Percentiles rank a stretch among this genome's conserved stretches.
These are phyloP conservation scores for Torulaspora quercuum DNA, from an alignment of 805 yeast genomes.

Conservation along the genomic window DNA sequence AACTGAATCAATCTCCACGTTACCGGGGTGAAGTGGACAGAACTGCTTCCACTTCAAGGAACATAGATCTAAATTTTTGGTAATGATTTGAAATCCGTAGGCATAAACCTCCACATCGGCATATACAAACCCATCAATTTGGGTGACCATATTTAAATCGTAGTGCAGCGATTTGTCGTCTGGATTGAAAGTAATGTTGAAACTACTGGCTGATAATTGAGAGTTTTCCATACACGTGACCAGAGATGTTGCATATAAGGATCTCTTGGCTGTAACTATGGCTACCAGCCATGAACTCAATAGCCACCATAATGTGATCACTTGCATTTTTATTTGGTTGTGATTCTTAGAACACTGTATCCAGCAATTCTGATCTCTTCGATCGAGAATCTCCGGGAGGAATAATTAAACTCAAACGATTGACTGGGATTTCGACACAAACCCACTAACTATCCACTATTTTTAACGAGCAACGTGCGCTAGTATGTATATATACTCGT, in stretches of 20 bases:
- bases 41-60: conserved; percentile 69
- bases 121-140: conserved; percentile 57
- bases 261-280: conserved; percentile 31
- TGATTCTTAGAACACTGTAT: too few species aligned
- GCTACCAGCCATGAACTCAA: conserved; percentile 11
- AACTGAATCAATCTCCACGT: conserved; percentile 69
- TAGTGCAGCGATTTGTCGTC: conserved; percentile 64
- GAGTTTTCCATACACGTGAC: conserved; percentile 84
- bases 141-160: conserved; percentile 65
- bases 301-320: conserved; percentile 11
- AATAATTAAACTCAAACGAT: too few species aligned
- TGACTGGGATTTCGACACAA: too few species aligned
- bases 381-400: too few species aligned
- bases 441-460: too few species aligned
- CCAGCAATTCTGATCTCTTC: too few species aligned
- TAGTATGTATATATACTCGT: too few species aligned
- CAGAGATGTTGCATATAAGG: conserved; percentile 63
- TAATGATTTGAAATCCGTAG: conserved; percentile 74
- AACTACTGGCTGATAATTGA: conserved; percentile 65
- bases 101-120: conserved; percentile 79
- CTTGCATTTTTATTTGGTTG: conserved; percentile 9
- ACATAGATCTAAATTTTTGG: conserved; percentile 61
- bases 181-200: conserved; percentile 74
- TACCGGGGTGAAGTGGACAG: conserved; percentile 84
- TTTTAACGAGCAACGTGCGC: too few species aligned